Percentiles rank a stretch among this genome's conserved stretches.
These are phyloP conservation scores for Echium plantagineum DNA, from an alignment of 257 asterid genomes.

Conservation along the genomic window DNA sequence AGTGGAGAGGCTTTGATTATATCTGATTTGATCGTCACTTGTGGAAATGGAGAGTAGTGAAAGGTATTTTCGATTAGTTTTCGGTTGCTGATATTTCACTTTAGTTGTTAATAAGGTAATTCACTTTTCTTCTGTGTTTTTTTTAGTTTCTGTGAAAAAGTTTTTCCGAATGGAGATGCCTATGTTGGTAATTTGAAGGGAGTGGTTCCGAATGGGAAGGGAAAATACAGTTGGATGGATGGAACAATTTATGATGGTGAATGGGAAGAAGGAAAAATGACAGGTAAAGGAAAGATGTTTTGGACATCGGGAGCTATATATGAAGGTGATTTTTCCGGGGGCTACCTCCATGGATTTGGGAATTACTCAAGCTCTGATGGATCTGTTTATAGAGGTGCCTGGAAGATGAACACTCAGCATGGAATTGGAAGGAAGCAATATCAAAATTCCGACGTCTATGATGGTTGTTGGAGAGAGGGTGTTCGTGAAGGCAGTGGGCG, in stretches of 20 bases:
- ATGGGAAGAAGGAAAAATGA: slow-evolving; percentile 91
- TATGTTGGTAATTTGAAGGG: slow-evolving; percentile 52
- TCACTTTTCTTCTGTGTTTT: slow-evolving; percentile 1
- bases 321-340: slow-evolving; percentile 88
- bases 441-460: slow-evolving; percentile 68
- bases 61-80: neutral
- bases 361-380: slow-evolving; percentile 60
- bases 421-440: slow-evolving; percentile 85
- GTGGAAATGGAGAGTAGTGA: slow-evolving; percentile 1
- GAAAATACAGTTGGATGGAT: slow-evolving; percentile 78
- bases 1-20: slow-evolving; percentile 15
- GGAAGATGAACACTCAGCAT: slow-evolving; percentile 83
- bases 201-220: slow-evolving; percentile 61
- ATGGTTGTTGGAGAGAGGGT: slow-evolving; percentile 94
- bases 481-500: slow-evolving; percentile 86
- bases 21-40: neutral
- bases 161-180: slow-evolving; percentile 63
- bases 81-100: neutral
- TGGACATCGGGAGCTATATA: slow-evolving; percentile 71
- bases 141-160: slow-evolving; percentile 41
- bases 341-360: slow-evolving; percentile 79
- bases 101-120: neutral
- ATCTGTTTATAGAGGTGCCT: slow-evolving; percentile 64
- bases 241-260: slow-evolving; percentile 84
- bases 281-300: slow-evolving; percentile 71